Evolutionary conservation across 106 monocot species (phyloP).

Genomic region (Dendrobium officinale): DNA sequence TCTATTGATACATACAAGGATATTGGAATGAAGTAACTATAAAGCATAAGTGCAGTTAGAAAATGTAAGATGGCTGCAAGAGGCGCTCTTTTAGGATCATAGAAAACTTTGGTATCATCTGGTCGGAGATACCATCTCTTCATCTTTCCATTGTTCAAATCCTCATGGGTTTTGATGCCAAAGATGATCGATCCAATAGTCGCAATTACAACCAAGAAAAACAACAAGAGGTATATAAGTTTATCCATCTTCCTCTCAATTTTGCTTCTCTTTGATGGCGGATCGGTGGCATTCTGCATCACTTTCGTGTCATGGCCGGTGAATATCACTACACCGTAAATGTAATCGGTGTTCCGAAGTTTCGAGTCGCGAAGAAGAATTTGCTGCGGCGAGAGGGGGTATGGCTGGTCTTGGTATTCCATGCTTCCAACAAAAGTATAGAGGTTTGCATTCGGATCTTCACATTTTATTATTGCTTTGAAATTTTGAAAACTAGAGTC

Average conservation of each 20-base stretch:
- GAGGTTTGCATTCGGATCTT: conserved; percentile 82
- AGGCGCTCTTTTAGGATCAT: conserved; percentile 40
- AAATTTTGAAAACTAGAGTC: conserved; percentile 49
- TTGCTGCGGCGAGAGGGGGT: conserved; percentile 80
- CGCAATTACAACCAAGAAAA: conserved; percentile 47
- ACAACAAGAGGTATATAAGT: conserved; percentile 67
- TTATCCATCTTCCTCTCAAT: conserved; percentile 85
- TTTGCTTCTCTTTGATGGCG: conserved; percentile 88
- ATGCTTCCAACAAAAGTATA: conserved; percentile 83
- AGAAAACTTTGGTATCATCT: conserved; percentile 39
- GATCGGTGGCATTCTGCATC: conserved; percentile 83
- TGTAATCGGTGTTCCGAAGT: conserved; percentile 72
- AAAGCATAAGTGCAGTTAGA: conserved; percentile 86
- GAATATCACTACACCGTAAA: conserved; percentile 79
- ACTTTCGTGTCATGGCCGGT: conserved; percentile 91
- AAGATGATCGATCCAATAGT: conserved; percentile 68
- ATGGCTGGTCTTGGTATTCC: conserved; percentile 43
- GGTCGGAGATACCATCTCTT: conserved; percentile 88
- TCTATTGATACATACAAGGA: conserved; percentile 95
- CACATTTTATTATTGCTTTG: conserved; percentile 58
- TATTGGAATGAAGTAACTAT: conserved; percentile 84
- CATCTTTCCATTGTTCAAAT: conserved; percentile 38
- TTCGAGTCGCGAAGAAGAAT: conserved; percentile 86
- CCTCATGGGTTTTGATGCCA: conserved; percentile 52
- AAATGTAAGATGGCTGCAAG: conserved; percentile 63